These are phyloP conservation scores for Cryptococcus sp. DNA, from an alignment of 1,284 basidiomycete genomes.

Conservation along the genomic window DNA sequence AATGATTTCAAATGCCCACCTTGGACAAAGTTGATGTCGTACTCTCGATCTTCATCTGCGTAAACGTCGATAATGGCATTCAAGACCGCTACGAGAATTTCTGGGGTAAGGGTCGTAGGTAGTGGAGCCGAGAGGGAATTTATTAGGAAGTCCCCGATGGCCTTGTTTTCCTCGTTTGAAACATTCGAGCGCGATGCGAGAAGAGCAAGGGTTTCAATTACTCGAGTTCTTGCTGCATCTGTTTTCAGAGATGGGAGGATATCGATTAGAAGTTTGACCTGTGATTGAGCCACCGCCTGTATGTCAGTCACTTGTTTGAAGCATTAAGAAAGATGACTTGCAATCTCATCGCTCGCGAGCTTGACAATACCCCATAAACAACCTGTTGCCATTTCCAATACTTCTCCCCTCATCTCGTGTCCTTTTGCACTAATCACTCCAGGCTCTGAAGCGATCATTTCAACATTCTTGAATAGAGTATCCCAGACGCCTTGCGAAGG, in stretches of 20 bases:
- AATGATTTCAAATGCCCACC: conserved; percentile 57
- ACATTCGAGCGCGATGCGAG: conserved; percentile 64
- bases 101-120: conserved; percentile 53
- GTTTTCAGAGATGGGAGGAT: conserved; percentile 59
- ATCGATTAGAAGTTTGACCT: conserved; percentile 64
- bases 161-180: conserved; percentile 66
- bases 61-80: conserved; percentile 92
- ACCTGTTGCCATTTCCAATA: conserved; percentile 45
- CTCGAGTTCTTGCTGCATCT: conserved; percentile 62
- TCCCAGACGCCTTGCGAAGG: conserved; percentile 55
- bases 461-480: conserved; percentile 69
- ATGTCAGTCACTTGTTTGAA: conserved; percentile 50
- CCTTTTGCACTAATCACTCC: conserved; percentile 36
- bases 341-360: conserved; percentile 28
- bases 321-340: conserved; percentile 11
- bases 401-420: conserved; percentile 45
- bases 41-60: conserved; percentile 79
- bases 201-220: conserved; percentile 74
- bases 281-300: conserved; percentile 45
- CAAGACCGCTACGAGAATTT: conserved; percentile 71
- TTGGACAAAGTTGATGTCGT: conserved; percentile 74
- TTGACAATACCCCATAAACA: conserved; percentile 49
- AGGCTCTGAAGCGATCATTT: conserved; percentile 39
- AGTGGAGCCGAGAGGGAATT: conserved; percentile 44
- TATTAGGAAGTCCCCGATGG: conserved; percentile 42